Evolutionary conservation across 441 rosid species (phyloP).

Genomic region (Viola pubescens): DNA sequence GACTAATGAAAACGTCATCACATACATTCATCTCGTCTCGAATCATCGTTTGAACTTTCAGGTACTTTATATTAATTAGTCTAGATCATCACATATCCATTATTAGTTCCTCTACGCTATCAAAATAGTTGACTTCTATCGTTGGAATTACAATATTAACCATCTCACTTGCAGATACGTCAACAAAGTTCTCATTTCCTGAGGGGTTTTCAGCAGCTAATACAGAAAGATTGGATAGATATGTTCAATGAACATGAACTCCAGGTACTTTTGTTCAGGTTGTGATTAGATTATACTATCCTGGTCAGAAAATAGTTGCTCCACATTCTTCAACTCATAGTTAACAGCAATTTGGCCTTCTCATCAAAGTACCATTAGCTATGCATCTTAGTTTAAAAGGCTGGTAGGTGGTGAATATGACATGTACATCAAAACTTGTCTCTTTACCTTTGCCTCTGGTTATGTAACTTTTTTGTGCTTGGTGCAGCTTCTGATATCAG

Average conservation of each 20-base stretch:
- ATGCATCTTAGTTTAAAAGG: neutral
- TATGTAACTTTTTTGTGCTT: conserved; percentile 20
- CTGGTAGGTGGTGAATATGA: neutral
- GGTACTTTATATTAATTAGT: conserved; percentile 28
- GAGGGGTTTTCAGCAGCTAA: conserved; percentile 95
- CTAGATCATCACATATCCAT: conserved; percentile 1
- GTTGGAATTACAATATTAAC: conserved; percentile 5
- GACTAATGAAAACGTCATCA: conserved; percentile 82
- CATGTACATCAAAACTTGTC: neutral
- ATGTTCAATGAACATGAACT: conserved; percentile 98
- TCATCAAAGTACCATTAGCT: neutral
- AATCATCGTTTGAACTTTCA: conserved; percentile 92
- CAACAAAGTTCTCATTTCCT: conserved; percentile 90
- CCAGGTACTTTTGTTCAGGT: conserved; percentile 44
- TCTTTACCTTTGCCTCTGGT: neutral
- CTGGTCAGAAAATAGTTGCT: neutral
- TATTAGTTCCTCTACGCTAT: conserved; percentile 4
- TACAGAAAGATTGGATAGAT: conserved; percentile 88
- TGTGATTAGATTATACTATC: neutral
- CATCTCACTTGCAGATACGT: conserved; percentile 59
- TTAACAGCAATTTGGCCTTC: neutral
- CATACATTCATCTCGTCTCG: conserved; percentile 89
- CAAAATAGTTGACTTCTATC: conserved; percentile 1
- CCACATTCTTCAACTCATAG: conserved; percentile 1
- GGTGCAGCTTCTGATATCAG: conserved; percentile 86